A percentile compares a stretch with the other conserved stretches of the same genome.
Conservation (phyloP, 2,329 filamentous ascomycete genomes). For the Neonectria hederae region DNA sequence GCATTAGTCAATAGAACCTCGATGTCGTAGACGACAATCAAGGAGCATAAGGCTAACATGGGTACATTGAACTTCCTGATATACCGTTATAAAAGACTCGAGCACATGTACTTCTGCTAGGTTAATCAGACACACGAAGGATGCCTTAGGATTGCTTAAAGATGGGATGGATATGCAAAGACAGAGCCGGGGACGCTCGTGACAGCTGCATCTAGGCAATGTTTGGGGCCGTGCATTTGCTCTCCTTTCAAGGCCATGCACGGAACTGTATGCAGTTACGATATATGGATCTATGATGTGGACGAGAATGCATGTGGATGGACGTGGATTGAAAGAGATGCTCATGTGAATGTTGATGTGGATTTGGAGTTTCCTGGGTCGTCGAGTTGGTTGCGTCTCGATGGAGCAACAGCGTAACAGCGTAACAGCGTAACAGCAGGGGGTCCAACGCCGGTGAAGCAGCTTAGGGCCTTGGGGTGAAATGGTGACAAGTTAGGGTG, state of each 20-base stretch:
- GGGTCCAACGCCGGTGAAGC: constrained; percentile 10
- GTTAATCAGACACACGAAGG: neutral
- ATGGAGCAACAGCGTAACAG: constrained; percentile 1
- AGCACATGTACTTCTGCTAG: neutral
- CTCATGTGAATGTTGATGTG: neutral
- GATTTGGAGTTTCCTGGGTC: constrained; percentile 9
- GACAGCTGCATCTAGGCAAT: neutral
- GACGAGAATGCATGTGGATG: neutral
- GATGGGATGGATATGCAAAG: neutral
- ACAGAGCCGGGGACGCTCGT: neutral
- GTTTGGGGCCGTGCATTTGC: neutral
- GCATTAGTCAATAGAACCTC: neutral
- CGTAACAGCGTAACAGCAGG: too few species aligned
- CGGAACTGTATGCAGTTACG: neutral
- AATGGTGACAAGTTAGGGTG: neutral
- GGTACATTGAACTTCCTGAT: neutral
- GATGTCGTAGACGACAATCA: neutral
- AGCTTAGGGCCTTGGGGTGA: neutral
- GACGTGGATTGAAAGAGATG: neutral
- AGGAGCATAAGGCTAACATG: rapidly evolving
- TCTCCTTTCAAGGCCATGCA: neutral
- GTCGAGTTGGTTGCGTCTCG: neutral
- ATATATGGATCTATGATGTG: neutral
- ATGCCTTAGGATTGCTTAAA: neutral
- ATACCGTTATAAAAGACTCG: neutral